Percentiles rank a stretch among this genome's conserved stretches.
Conservation (phyloP, 2,329 filamentous ascomycete species). For the Sclerotinia sclerotiorum region DNA sequence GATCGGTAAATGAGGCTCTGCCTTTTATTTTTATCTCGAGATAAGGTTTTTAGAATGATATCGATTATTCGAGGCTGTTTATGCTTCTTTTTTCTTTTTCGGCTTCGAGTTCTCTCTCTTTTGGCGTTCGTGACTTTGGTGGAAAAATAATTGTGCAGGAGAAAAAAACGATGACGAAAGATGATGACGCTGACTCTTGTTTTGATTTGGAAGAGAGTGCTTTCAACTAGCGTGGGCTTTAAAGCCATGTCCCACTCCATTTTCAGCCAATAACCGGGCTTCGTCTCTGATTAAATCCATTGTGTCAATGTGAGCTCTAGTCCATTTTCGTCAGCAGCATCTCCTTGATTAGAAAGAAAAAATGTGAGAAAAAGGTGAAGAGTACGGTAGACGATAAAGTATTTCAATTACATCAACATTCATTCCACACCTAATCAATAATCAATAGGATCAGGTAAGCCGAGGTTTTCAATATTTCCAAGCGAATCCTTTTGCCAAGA, state of each 20-base stretch:
- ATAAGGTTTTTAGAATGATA: not conserved
- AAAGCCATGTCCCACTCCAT: not conserved
- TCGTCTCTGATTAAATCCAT: not conserved
- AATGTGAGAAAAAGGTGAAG: not conserved
- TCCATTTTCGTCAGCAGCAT: not conserved
- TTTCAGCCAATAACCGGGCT: not conserved
- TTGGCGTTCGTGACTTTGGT: not conserved
- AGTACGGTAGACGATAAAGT: not conserved
- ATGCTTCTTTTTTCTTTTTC: too few species aligned
- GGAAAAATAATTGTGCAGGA: not conserved
- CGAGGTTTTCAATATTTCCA: too few species aligned
- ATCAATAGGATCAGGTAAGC: too few species aligned
- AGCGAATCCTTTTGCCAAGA: too few species aligned
- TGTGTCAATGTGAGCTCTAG: not conserved
- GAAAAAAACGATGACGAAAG: conserved; percentile 12
- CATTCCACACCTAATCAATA: too few species aligned
- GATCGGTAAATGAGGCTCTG: not conserved
- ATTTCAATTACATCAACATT: not conserved
- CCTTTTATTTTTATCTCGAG: not conserved
- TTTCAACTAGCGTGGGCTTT: not conserved
- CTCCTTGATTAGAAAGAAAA: conserved; percentile 5
- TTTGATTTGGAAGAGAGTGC: not conserved
- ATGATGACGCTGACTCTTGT: conserved; percentile 1
- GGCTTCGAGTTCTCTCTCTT: not conserved
- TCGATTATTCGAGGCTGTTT: not conserved